Evolutionary conservation across 176 grass and related monocot species (phyloP).

Genomic region (Thinopyrum elongatum): DNA sequence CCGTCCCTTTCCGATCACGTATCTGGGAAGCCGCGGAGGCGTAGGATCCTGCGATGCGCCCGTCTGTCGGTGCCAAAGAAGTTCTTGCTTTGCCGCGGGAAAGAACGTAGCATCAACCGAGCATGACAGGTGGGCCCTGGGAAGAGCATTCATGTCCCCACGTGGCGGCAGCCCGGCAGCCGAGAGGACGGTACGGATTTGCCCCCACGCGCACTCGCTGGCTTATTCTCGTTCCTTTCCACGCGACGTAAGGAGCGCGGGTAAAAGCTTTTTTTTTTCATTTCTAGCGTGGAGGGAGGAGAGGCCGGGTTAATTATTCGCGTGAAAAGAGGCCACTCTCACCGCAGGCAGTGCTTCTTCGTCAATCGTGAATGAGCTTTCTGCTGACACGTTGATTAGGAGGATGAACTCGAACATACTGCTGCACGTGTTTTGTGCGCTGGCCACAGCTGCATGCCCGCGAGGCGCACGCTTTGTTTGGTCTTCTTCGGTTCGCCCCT

Average conservation of each 20-base stretch:
- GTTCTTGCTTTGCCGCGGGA: neutral
- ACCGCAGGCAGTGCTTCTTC: neutral
- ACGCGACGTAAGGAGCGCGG: no score
- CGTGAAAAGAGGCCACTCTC: neutral
- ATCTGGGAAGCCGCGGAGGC: neutral
- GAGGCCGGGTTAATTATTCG: neutral
- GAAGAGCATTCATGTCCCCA: neutral
- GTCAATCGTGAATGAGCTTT: neutral
- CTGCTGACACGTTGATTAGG: neutral
- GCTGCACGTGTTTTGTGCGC: neutral
- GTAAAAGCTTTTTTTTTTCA: no score
- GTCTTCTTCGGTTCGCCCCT: neutral
- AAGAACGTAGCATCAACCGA: neutral
- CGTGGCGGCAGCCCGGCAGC: neutral
- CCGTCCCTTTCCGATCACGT: constrained; percentile 52
- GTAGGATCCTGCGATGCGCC: neutral
- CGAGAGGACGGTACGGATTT: neutral
- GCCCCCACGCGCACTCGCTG: neutral
- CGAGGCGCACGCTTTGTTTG: neutral
- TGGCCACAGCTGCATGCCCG: neutral
- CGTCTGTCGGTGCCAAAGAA: neutral
- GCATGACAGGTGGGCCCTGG: neutral
- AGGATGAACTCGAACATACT: neutral
- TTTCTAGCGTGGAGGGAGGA: no score
- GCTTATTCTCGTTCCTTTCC: neutral